Evolutionary conservation across 371 early-diverging fungal species (phyloP), one percentile per base, ranked within the genome.

Genomic region (Mortierella sp.): DNA sequence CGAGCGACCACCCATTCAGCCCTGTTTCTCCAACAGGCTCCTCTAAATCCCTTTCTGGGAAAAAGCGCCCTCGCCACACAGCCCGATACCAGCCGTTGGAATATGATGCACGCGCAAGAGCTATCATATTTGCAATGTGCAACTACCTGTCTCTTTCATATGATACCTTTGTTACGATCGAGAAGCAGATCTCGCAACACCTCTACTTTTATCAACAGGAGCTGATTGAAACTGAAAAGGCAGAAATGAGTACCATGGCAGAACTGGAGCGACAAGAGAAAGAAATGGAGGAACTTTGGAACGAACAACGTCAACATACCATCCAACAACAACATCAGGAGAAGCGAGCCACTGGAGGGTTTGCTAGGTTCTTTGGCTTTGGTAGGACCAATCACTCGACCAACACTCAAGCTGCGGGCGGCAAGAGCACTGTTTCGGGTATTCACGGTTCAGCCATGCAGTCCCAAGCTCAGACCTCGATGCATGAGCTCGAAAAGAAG

Each of bases 401-500:
- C 44, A 46, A 12, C 11, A 51, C 19, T 26, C 19, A 19, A 12
- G 7, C 59, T 21, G 55, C n/a, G 7, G 55, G 30, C 30, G 15
- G 30, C 28, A 26, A 57, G 29, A n/a, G 29, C 37, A 57, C 11
- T 30, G n/a, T n/a, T 25, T 19, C 15, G 14, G 29, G 15, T 47
- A 9, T 37, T 9, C 79, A 79, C 21, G 73, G 69, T 18, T 57
- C 51, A 2, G 79, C 79, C 0, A 79, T 79, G 79, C 79, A 72
- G n/a, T 50, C 57, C 1, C 79, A 72, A 47, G 86, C 89, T 14
- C 77, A 76, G n/a, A 74, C 80, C 18, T 82, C 87, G 5, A 83
- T 91, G 50, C 76, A 83, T 12, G 84, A 84, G 15, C 69, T 82
- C n/a, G 86, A 85, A 50, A 84, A 81, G 59, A 83, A 84, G 51